Percentiles rank a stretch among this genome's conserved stretches.
Conservation (phyloP, 2,329 filamentous ascomycete genomes). For the Mollisia scopiformis region DNA sequence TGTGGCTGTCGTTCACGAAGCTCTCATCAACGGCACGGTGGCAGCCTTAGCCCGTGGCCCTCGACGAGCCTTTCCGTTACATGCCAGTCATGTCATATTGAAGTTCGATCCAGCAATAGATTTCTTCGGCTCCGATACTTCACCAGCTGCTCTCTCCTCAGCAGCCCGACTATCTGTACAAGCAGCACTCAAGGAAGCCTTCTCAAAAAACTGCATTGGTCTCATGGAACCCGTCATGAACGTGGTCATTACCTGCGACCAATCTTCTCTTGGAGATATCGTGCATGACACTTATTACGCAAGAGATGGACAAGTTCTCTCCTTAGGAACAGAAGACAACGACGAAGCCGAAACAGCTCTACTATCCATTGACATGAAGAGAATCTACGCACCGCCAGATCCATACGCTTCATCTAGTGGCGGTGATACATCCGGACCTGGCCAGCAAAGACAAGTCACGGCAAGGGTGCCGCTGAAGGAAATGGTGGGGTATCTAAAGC, state of each 20-base stretch:
- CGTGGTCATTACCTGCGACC: constrained; percentile 83
- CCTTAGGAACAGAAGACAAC: constrained; percentile 53
- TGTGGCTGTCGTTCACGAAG: constrained; percentile 48
- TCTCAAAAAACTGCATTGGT: constrained; percentile 56
- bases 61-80: constrained; percentile 76
- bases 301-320: constrained; percentile 73
- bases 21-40: constrained; percentile 77
- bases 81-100: constrained; percentile 73
- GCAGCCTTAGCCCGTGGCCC: constrained; percentile 87
- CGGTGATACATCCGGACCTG: constrained; percentile 49
- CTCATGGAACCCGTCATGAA: constrained; percentile 95
- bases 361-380: constrained; percentile 64
- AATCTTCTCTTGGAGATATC: constrained; percentile 77
- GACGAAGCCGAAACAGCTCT: constrained; percentile 22
- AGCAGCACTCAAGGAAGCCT: constrained; percentile 66
- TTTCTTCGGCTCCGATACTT: constrained; percentile 68
- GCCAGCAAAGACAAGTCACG: constrained; percentile 66
- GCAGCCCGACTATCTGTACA: constrained; percentile 71
- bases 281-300: constrained; percentile 79
- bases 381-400: constrained; percentile 87
- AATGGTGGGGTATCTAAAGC: constrained; percentile 93
- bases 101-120: constrained; percentile 67
- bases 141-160: constrained; percentile 68
- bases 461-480: constrained; percentile 92
- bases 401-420: constrained; percentile 65